Conservation (phyloP, 2,329 filamentous ascomycete genomes). For the Colletotrichum limetticola region DNA sequence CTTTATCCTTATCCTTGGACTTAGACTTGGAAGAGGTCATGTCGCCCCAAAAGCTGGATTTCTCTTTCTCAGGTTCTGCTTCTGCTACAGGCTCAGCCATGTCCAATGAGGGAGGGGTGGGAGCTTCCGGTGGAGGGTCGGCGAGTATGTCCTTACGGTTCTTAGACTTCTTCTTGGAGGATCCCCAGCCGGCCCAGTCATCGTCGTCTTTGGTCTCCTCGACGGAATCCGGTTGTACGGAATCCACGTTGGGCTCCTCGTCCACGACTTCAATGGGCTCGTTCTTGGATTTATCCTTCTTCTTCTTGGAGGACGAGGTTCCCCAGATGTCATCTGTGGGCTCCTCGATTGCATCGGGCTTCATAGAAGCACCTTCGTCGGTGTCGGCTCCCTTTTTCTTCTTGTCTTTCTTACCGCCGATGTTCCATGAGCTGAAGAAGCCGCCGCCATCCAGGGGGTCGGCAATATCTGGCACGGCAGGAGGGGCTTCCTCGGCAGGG, state of each 20-base stretch:
- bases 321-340: slow-evolving; percentile 54
- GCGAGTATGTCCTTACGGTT: slow-evolving; percentile 49
- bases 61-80: slow-evolving; percentile 43
- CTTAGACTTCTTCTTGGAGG: slow-evolving; percentile 57
- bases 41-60: slow-evolving; percentile 47
- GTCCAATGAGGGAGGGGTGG: slow-evolving; percentile 59
- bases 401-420: slow-evolving; percentile 61
- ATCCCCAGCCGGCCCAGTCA: slow-evolving; percentile 54
- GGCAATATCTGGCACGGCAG: slow-evolving; percentile 43
- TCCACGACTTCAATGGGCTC: slow-evolving; percentile 58
- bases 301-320: slow-evolving; percentile 53
- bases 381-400: slow-evolving; percentile 40
- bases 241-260: slow-evolving; percentile 55
- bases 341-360: slow-evolving; percentile 56
- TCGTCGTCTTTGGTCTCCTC: slow-evolving; percentile 56
- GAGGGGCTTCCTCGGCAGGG: slow-evolving; percentile 40
- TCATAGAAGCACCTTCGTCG: slow-evolving; percentile 37
- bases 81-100: slow-evolving; percentile 54
- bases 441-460: slow-evolving; percentile 56
- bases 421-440: slow-evolving; percentile 67
- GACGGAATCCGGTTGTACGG: slow-evolving; percentile 57
- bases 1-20: slow-evolving; percentile 50
- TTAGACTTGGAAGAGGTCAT: slow-evolving; percentile 50
- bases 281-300: slow-evolving; percentile 64
- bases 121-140: slow-evolving; percentile 58